Evolutionary conservation across 164 flowering plant genomes (phyloP).

Genomic region (Umbilicus rupestris): DNA sequence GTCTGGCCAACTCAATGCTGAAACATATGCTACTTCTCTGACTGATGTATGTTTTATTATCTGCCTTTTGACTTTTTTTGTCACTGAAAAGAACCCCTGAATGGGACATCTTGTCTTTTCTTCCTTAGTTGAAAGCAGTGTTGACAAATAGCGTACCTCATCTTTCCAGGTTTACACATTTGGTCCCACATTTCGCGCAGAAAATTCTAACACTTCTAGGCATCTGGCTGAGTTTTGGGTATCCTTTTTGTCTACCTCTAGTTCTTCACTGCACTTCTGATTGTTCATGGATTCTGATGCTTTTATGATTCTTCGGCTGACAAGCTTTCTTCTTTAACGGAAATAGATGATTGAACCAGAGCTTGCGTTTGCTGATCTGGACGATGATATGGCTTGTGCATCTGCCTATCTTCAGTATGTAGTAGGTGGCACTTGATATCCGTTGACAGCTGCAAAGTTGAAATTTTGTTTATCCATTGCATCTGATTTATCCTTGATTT

Average conservation of each 20-base stretch:
- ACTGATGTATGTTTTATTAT: conserved; percentile 53
- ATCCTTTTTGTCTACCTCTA: conserved; percentile 7
- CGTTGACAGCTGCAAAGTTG: conserved; percentile 6
- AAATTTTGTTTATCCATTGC: not conserved
- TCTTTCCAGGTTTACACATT: conserved; percentile 82
- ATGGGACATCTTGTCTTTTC: not conserved
- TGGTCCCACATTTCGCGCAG: conserved; percentile 99
- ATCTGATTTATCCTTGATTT: no score
- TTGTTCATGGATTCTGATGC: conserved; percentile 2
- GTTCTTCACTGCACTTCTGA: no score
- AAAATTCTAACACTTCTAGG: conserved; percentile 93
- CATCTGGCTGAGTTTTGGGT: conserved; percentile 99
- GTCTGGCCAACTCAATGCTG: conserved; percentile 97
- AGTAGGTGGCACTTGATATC: conserved; percentile 68
- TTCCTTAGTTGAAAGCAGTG: conserved; percentile 6
- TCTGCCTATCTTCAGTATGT: conserved; percentile 99
- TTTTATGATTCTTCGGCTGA: conserved; percentile 7
- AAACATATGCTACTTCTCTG: conserved; percentile 94
- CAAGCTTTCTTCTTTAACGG: not conserved
- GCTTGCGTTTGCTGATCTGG: conserved; percentile 94
- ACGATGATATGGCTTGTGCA: conserved; percentile 99
- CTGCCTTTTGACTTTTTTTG: conserved; percentile 52
- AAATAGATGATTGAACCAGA: conserved; percentile 97
- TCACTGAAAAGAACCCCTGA: no score
- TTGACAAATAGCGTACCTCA: conserved; percentile 3